These are phyloP conservation scores for Ricinus communis DNA, from an alignment of 345 rosid species.

Conservation along the genomic window DNA sequence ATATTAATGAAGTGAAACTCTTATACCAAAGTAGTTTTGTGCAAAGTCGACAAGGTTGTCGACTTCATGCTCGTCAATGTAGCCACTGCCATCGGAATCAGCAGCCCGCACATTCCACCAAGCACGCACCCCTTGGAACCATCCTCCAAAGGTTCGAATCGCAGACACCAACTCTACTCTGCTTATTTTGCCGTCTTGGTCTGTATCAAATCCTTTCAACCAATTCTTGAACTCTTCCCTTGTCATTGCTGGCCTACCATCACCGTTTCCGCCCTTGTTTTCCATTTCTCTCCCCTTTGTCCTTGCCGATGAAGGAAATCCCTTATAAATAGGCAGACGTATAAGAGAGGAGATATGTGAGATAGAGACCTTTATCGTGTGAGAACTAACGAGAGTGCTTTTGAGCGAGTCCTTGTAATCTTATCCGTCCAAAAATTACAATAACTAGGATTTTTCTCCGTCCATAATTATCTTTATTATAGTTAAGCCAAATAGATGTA, in stretches of 20 bases:
- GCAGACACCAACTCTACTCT: conserved; percentile 9
- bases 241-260: conserved; percentile 1
- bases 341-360: no score
- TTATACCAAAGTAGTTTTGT: conserved; percentile 8
- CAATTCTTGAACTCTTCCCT: conserved; percentile 29
- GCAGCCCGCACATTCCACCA: conserved; percentile 14
- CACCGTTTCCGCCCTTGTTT: not conserved
- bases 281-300: not conserved
- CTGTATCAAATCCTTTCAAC: conserved; percentile 18
- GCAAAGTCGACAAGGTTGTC: conserved; percentile 1
- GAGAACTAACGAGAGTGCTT: no score
- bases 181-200: conserved; percentile 18
- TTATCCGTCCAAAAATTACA: no score
- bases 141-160: conserved; percentile 1
- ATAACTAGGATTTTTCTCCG: no score
- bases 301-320: no score
- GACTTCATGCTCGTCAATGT: conserved; percentile 4
- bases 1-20: not conserved
- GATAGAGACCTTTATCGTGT: no score
- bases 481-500: no score
- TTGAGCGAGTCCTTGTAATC: no score
- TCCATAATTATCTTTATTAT: no score
- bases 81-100: conserved; percentile 11
- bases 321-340: no score
- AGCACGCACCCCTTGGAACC: conserved; percentile 8